These are phyloP conservation scores for Epithele typhae DNA, from an alignment of 768 basidiomycete species.

Conservation along the genomic window DNA sequence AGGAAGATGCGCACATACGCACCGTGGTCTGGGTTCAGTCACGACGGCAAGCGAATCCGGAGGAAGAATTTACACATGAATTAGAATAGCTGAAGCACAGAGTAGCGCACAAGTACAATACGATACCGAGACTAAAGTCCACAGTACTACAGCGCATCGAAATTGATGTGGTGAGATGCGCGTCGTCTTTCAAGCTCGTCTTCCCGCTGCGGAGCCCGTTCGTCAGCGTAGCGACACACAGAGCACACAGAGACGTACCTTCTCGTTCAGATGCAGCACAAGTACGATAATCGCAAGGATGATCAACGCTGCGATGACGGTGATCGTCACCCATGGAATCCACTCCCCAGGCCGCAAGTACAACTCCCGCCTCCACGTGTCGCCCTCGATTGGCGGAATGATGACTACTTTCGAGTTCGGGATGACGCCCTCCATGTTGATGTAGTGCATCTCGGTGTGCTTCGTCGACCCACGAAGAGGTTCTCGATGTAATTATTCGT, in stretches of 20 bases:
- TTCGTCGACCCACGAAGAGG: constrained; percentile 93
- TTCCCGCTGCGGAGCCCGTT: constrained; percentile 58
- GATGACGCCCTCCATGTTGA: constrained; percentile 95
- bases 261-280: constrained; percentile 86
- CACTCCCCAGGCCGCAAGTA: constrained; percentile 94
- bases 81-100: not conserved
- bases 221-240: too few relatives aligned
- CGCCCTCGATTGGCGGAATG: constrained; percentile 59
- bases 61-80: too few relatives aligned
- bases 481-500: constrained; percentile 99
- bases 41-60: too few relatives aligned
- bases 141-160: constrained; percentile 75
- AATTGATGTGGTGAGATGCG: constrained; percentile 94
- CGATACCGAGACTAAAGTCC: constrained; percentile 4
- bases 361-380: constrained; percentile 81
- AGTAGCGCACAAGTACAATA: constrained; percentile 2
- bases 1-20: too few relatives aligned
- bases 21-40: too few relatives aligned
- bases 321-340: constrained; percentile 96
- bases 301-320: constrained; percentile 68
- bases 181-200: constrained; percentile 88
- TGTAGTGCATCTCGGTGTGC: constrained; percentile 65
- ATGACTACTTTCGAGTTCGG: constrained; percentile 98
- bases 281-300: constrained; percentile 80
- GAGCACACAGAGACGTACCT: constrained; percentile 51